Evolutionary conservation across 2,329 filamentous ascomycete species (phyloP), one percentile per base, ranked within the genome.

Genomic region (Coniella lustricola): DNA sequence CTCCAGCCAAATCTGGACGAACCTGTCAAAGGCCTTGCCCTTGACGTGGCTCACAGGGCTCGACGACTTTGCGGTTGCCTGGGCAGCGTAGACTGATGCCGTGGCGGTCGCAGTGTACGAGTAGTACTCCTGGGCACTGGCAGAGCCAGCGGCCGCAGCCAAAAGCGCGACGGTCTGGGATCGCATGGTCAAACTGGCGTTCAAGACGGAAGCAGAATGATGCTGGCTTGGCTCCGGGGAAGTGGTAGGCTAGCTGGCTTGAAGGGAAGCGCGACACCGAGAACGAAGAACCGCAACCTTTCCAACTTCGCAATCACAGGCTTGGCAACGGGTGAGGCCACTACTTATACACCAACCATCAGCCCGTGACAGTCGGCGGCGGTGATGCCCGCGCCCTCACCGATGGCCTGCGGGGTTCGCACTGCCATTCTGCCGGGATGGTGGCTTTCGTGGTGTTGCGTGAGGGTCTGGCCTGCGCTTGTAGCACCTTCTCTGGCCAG

Each of bases 1-100:
- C 69, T 90, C 87, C 41, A 89, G 74, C 82, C 84, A 90, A 64
- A 90, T 81, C 49, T 81, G 77, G 48, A 81, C 80, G 53, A 87
- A 77, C 14, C 86, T 80, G 61, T 89, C 77, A 61, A 90, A 90
- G 0, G 75, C 80, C 60, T 83, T 80, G 53, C 87, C 87, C 60
- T 79, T 74, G 44, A 90, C 80, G 58, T 80, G 62, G 62, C 74
- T 82, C 29, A 75, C 79, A 2, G 82, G 79, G 52, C 77, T 80
- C 52, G 68, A 66, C 1, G 81, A 81, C 60, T 73, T 71, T 10
- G 80, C 81, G 1, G 77, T 84, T 7, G 81, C 81, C 44, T 72
- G 73, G 21, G 79, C 78, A 16, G 73, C 72, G 4, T 71, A 69
- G 7, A 84, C 78, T 39, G 70, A 68, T 17, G 68, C 62, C 16